Evolutionary conservation across 2,329 filamentous ascomycete species (phyloP).

Genomic region (Ilyonectria mors-panacis): DNA sequence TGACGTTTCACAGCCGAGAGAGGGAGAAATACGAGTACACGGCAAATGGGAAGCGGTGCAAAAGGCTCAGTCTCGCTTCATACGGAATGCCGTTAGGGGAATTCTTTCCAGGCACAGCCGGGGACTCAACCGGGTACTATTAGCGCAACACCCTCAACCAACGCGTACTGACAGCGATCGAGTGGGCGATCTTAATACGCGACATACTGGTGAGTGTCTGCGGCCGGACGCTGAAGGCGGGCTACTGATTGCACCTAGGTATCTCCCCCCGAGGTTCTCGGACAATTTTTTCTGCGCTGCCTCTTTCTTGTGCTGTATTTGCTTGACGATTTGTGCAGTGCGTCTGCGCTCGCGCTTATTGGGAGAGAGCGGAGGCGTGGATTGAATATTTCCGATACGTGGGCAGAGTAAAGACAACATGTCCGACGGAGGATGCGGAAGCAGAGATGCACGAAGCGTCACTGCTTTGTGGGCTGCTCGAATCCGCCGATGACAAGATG

Average conservation of each 20-base stretch:
- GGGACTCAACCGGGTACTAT: no score
- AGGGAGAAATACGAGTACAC: neutral
- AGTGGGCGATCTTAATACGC: neutral
- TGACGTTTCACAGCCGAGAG: neutral
- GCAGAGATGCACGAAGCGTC: neutral
- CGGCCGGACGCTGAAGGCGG: neutral
- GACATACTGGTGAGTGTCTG: neutral
- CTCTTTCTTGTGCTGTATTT: neutral
- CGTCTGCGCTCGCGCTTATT: neutral
- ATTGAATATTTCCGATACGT: neutral
- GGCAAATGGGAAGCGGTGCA: neutral
- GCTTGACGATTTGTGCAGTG: neutral
- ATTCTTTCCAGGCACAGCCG: neutral
- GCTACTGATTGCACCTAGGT: neutral
- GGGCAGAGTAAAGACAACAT: neutral
- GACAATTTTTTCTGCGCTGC: neutral
- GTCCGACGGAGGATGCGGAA: neutral
- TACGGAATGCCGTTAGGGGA: neutral
- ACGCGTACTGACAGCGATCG: neutral
- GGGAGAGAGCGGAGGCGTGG: neutral
- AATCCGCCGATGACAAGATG: neutral
- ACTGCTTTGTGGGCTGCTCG: neutral
- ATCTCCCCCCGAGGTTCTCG: neutral
- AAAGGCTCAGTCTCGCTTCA: neutral
- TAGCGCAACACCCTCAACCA: no score